Evolutionary conservation across 768 basidiomycete species (phyloP).

Genomic region (Collybia sordida): DNA sequence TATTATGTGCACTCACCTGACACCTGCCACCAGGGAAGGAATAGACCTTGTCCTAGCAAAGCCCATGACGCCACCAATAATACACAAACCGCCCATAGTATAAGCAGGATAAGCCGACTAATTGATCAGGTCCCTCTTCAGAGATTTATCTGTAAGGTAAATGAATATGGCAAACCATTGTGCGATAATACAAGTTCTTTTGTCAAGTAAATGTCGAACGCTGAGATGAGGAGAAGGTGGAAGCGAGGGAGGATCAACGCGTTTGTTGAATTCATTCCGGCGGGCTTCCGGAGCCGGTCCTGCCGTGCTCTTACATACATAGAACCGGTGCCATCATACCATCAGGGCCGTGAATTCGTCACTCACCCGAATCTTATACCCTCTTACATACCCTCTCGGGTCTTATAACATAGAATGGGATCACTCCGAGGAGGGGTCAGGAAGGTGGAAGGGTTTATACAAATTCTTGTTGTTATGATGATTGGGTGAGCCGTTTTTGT

Average conservation of each 20-base stretch:
- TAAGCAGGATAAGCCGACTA: conserved; percentile 84
- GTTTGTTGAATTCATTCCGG: not conserved
- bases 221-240: too few relatives aligned
- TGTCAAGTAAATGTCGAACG: too few relatives aligned
- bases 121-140: not conserved
- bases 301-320: not conserved
- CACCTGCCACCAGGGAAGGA: conserved; percentile 81
- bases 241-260: too few relatives aligned
- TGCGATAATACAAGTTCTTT: too few relatives aligned
- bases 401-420: conserved; percentile 3
- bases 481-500: conserved; percentile 21
- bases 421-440: conserved; percentile 3
- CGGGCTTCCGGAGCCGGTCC: not conserved
- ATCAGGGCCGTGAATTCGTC: too few relatives aligned
- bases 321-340: too few relatives aligned
- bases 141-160: not conserved
- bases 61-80: conserved; percentile 75
- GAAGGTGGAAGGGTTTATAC: conserved; percentile 16
- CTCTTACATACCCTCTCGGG: not conserved
- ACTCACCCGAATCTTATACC: too few relatives aligned
- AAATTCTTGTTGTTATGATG: conserved; percentile 20
- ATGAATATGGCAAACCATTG: not conserved
- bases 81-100: conserved; percentile 72
- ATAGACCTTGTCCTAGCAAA: conserved; percentile 72
- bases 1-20: conserved; percentile 49